Percentiles rank a stretch among this genome's conserved stretches.
Evolutionary conservation across 1,284 basidiomycete species (phyloP).

Genomic region (Crepidotus sp.): DNA sequence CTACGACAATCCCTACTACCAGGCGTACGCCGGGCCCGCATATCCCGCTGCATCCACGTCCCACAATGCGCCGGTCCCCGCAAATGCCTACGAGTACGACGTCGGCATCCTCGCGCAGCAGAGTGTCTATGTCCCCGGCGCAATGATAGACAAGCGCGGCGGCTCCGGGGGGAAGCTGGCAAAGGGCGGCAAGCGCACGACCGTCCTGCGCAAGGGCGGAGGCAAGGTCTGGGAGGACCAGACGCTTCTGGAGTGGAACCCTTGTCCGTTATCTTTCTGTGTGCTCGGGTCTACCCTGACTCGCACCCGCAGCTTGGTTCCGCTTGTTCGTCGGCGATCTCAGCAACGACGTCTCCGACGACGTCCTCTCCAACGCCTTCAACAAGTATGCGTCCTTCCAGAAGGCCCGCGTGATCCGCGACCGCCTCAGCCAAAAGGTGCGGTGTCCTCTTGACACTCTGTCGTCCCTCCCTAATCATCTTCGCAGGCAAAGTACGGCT

Average conservation of each 20-base stretch:
- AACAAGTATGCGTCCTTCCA: slow-evolving; percentile 86
- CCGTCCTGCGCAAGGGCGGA: slow-evolving; percentile 89
- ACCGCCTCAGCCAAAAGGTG: slow-evolving; percentile 84
- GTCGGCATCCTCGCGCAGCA: slow-evolving; percentile 81
- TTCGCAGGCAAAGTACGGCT: slow-evolving; percentile 87
- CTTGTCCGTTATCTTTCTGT: slow-evolving; percentile 51
- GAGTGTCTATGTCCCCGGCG: slow-evolving; percentile 81
- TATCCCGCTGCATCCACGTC: slow-evolving; percentile 32
- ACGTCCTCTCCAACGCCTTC: slow-evolving; percentile 88
- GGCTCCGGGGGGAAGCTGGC: slow-evolving; percentile 77
- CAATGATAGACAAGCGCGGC: slow-evolving; percentile 78
- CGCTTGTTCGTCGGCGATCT: slow-evolving; percentile 96
- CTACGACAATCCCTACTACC: slow-evolving; percentile 50
- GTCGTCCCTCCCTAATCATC: slow-evolving; percentile 7
- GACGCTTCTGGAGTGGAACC: slow-evolving; percentile 95
- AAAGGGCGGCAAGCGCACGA: slow-evolving; percentile 87
- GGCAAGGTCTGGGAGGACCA: slow-evolving; percentile 98
- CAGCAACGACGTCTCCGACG: slow-evolving; percentile 96
- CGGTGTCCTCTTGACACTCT: not conserved
- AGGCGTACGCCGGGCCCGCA: slow-evolving; percentile 67
- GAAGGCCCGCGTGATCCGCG: slow-evolving; percentile 92
- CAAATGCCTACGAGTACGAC: slow-evolving; percentile 86
- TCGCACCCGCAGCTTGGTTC: slow-evolving; percentile 73
- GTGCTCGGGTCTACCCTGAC: slow-evolving; percentile 12
- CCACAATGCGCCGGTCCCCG: slow-evolving; percentile 40